Conservation (phyloP, 2,329 filamentous ascomycete species). For the Talaromyces sp. region DNA sequence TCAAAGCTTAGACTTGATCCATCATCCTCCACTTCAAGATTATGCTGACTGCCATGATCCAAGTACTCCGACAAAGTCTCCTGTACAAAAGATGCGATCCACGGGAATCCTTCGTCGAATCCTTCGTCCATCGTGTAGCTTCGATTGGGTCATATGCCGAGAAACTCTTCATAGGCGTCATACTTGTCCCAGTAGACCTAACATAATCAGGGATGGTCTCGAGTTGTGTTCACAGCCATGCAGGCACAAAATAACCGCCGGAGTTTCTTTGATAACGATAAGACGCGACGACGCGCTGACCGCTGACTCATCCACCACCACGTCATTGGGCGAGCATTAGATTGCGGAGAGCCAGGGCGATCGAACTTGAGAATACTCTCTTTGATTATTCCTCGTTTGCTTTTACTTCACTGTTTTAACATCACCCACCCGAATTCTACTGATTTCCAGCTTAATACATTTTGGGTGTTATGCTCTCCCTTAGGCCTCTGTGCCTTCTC, state of each 20-base stretch:
- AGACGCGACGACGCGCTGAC: slow-evolving; percentile 12
- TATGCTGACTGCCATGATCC: slow-evolving; percentile 10
- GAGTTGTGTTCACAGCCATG: background rate
- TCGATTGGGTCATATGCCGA: background rate
- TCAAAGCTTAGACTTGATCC: slow-evolving; percentile 38
- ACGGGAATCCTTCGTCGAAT: slow-evolving; percentile 9
- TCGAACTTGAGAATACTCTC: background rate
- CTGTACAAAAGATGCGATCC: slow-evolving; percentile 31
- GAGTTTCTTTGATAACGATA: slow-evolving; percentile 15
- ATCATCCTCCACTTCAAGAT: slow-evolving; percentile 33
- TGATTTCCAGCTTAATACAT: background rate
- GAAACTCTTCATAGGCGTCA: background rate
- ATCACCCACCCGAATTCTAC: background rate
- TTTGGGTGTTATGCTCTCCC: slow-evolving; percentile 1
- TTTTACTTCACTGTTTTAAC: background rate
- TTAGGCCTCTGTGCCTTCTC: background rate
- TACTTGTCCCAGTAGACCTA: background rate
- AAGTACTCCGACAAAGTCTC: slow-evolving; percentile 25
- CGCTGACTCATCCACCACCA: slow-evolving; percentile 29
- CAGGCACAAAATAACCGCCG: background rate
- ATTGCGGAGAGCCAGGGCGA: slow-evolving; percentile 19
- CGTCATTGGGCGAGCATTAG: slow-evolving; percentile 32
- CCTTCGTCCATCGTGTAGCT: background rate
- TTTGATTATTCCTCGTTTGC: background rate
- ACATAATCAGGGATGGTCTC: too few relatives aligned